phyloP scores from a whole-genome alignment of 305 asterid species.

The Petunia hybrid region DNA sequence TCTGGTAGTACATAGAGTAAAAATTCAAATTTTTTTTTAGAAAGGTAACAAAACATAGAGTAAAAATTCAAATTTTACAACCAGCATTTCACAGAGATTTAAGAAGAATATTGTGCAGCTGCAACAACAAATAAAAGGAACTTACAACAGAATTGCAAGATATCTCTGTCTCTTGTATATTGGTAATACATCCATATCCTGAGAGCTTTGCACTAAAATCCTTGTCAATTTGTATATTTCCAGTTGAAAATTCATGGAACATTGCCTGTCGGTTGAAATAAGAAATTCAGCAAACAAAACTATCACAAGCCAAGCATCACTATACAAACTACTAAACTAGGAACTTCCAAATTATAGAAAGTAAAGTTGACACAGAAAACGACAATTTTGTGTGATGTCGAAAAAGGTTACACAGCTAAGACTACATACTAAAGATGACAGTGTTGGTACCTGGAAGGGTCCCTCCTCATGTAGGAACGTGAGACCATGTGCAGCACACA shows the following conservation, averaged over 20 bases:
- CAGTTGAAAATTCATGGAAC: slow-evolving; percentile 96
- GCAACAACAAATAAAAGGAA: slow-evolving; percentile 33
- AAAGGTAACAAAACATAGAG: slow-evolving; percentile 1
- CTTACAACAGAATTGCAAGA: slow-evolving; percentile 80
- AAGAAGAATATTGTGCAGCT: neutral
- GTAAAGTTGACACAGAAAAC: neutral
- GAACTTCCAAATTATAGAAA: neutral
- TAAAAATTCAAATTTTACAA: neutral
- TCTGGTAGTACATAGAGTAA: neutral
- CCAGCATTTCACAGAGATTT: neutral
- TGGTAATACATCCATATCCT: slow-evolving; percentile 95
- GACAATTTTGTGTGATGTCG: neutral
- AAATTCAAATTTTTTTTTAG: neutral
- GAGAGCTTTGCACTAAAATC: slow-evolving; percentile 98
- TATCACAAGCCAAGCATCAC: neutral
- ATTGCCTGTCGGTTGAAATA: slow-evolving; percentile 67
- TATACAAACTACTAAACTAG: neutral
- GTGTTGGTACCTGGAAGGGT: slow-evolving; percentile 85
- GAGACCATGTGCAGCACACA: slow-evolving; percentile 95
- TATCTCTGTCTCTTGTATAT: slow-evolving; percentile 84
- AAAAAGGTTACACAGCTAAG: slow-evolving; percentile 14
- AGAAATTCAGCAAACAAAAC: slow-evolving; percentile 15
- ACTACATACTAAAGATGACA: neutral
- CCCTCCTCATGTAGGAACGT: slow-evolving; percentile 99
- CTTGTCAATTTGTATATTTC: slow-evolving; percentile 93